Evolutionary conservation across 2,329 filamentous ascomycete species (phyloP).

Genomic region (Diaporthe amygdali): DNA sequence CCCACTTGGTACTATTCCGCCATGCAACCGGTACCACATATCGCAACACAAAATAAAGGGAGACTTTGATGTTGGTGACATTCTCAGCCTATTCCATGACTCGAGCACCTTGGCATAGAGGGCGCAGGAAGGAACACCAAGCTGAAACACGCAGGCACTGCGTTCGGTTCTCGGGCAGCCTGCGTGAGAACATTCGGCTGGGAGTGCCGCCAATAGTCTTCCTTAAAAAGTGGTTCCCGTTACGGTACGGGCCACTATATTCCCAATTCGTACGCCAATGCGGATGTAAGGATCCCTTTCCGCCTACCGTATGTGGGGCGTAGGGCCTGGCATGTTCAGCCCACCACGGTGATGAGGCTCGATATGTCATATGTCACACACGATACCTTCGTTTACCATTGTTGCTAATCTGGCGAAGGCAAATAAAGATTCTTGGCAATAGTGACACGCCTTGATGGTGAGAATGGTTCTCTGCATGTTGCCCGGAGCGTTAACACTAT

Average conservation of each 20-base stretch:
- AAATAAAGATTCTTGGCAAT: neutral
- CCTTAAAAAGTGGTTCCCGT: neutral
- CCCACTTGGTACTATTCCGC: neutral
- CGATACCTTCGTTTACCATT: neutral
- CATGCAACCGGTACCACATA: neutral
- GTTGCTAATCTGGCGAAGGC: neutral
- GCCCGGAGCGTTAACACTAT: neutral
- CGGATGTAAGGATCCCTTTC: neutral
- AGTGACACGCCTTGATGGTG: neutral
- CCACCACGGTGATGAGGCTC: neutral
- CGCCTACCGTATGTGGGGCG: neutral
- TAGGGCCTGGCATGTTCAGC: neutral
- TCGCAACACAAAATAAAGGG: neutral
- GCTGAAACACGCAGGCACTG: slow-evolving; percentile 1
- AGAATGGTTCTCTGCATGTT: neutral
- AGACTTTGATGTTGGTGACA: neutral
- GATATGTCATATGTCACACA: neutral
- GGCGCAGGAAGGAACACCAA: neutral
- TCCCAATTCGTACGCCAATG: neutral
- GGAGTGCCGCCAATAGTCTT: neutral
- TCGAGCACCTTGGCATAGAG: neutral
- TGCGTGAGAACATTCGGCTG: neutral
- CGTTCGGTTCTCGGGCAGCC: neutral
- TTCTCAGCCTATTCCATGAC: slow-evolving; percentile 1
- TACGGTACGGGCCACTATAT: neutral